phyloP scores from a whole-genome alignment of 768 basidiomycete genomes.

The Leccinum uliginosum region DNA sequence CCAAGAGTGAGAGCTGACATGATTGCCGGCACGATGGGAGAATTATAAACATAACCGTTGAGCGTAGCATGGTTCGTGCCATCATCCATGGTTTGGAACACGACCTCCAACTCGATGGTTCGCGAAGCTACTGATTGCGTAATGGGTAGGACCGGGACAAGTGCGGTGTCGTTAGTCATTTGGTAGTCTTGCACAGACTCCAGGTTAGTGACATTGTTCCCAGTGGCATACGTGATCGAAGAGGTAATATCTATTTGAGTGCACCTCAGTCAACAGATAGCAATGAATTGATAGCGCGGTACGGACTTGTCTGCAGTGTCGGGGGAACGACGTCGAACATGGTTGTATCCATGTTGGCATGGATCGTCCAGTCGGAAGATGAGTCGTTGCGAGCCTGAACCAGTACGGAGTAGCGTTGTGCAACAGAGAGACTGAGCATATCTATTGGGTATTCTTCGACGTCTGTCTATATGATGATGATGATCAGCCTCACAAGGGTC shows the following conservation, averaged over 20 bases:
- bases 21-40: slow-evolving; percentile 69
- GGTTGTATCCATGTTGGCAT: slow-evolving; percentile 82
- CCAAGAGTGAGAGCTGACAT: slow-evolving; percentile 78
- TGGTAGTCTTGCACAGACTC: slow-evolving; percentile 54
- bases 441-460: slow-evolving; percentile 69
- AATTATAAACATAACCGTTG: slow-evolving; percentile 64
- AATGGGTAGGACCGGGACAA: slow-evolving; percentile 58
- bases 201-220: slow-evolving; percentile 47
- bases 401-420: slow-evolving; percentile 91
- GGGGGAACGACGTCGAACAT: slow-evolving; percentile 88
- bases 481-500: background rate
- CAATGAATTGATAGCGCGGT: background rate
- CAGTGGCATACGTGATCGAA: slow-evolving; percentile 68
- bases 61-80: slow-evolving; percentile 84
- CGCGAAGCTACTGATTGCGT: slow-evolving; percentile 49
- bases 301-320: slow-evolving; percentile 68
- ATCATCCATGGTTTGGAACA: slow-evolving; percentile 81
- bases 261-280: background rate
- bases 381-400: slow-evolving; percentile 89
- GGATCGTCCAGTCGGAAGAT: slow-evolving; percentile 79
- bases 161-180: slow-evolving; percentile 59
- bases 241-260: slow-evolving; percentile 66
- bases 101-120: slow-evolving; percentile 65
- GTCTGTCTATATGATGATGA: slow-evolving; percentile 52
- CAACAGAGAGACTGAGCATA: slow-evolving; percentile 70